Evolutionary conservation across 768 basidiomycete species (phyloP).

Genomic region (Rubroboletus satanas): DNA sequence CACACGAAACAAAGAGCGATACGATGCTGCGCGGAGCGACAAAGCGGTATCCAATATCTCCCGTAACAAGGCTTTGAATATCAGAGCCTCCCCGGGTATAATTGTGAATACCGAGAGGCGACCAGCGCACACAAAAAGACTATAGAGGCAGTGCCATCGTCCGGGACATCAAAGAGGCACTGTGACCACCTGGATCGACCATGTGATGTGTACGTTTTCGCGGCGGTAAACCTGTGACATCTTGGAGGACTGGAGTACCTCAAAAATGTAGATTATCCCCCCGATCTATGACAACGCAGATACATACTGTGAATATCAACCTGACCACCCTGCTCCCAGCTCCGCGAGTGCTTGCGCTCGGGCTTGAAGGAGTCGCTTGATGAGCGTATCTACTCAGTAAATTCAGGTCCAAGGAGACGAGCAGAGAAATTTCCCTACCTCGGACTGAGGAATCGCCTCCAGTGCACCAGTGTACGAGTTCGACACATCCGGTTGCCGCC

Average conservation of each 20-base stretch:
- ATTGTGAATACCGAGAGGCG: constrained; percentile 21
- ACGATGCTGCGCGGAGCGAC: constrained; percentile 10
- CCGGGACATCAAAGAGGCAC: constrained; percentile 50
- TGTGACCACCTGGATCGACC: constrained; percentile 52
- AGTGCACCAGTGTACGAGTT: constrained; percentile 27
- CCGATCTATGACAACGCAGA: constrained; percentile 8
- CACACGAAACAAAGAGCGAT: constrained; percentile 12
- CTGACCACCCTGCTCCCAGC: constrained; percentile 52
- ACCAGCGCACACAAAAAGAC: constrained; percentile 20
- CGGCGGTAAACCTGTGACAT: constrained; percentile 48
- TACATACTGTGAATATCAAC: constrained; percentile 32
- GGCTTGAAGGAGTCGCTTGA: constrained; percentile 38
- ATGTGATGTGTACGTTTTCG: constrained; percentile 67
- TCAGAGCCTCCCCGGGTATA: constrained; percentile 17
- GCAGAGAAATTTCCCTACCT: constrained; percentile 24
- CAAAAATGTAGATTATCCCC: constrained; percentile 9
- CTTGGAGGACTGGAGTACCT: constrained; percentile 34
- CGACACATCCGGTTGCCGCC: constrained; percentile 33
- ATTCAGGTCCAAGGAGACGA: constrained; percentile 24
- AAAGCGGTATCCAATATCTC: constrained; percentile 11
- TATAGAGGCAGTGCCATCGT: constrained; percentile 55
- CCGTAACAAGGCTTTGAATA: constrained; percentile 5
- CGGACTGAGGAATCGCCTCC: constrained; percentile 32
- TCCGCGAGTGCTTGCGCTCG: constrained; percentile 57
- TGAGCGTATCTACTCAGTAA: constrained; percentile 35